These are phyloP conservation scores for Kandelia obovata DNA, from an alignment of 345 rosid species.

Conservation along the genomic window DNA sequence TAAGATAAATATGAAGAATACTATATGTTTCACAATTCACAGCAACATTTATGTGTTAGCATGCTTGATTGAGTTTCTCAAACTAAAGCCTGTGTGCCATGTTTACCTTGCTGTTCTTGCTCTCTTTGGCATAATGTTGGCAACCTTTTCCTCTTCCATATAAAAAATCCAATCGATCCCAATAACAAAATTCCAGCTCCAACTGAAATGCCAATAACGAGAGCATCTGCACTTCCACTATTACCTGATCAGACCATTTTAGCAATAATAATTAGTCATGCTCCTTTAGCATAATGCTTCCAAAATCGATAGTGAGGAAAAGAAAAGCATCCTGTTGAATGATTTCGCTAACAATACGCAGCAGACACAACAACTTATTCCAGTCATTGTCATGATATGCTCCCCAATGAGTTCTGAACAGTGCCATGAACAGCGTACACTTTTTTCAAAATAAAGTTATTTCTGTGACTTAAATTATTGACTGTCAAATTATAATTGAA, in stretches of 20 bases:
- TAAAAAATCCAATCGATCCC: conserved; percentile 23
- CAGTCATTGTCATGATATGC: no score
- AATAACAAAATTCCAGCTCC: conserved; percentile 44
- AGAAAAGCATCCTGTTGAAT: not conserved
- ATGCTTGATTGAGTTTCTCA: not conserved
- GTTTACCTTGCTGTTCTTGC: conserved; percentile 34
- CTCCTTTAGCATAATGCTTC: not conserved
- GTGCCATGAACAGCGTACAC: no score
- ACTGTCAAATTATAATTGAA: no score
- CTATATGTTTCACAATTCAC: not conserved
- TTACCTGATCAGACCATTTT: conserved; percentile 34
- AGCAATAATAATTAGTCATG: not conserved
- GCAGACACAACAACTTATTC: no score
- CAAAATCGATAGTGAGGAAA: not conserved
- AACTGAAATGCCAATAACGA: conserved; percentile 44
- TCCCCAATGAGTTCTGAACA: no score
- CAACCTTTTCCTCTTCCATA: conserved; percentile 54
- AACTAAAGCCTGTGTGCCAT: not conserved
- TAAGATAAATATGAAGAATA: not conserved
- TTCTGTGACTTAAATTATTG: no score
- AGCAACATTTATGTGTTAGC: no score
- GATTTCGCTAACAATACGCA: not conserved
- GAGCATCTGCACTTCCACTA: conserved; percentile 18
- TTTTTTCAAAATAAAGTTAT: no score
- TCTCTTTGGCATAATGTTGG: conserved; percentile 11